phyloP scores from a whole-genome alignment of 805 yeast species.

The Ogataea wickerhamii region DNA sequence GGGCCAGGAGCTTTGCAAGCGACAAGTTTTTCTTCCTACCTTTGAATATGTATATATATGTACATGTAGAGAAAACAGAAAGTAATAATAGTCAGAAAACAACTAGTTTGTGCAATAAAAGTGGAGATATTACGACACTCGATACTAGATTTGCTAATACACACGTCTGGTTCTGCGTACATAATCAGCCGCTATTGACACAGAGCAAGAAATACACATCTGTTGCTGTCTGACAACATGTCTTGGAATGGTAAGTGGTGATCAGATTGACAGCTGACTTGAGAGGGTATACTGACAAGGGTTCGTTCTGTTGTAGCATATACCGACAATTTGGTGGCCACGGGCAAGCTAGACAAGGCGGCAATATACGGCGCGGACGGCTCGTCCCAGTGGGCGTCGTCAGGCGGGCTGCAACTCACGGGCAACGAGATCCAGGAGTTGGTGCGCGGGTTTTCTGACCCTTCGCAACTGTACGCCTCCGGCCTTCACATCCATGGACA shows the following conservation, averaged over 20 bases:
- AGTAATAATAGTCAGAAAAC: too few species aligned
- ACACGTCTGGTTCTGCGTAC: too few species aligned
- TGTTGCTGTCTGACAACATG: slow-evolving; percentile 24
- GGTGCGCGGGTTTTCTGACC: slow-evolving; percentile 77
- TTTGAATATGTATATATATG: too few species aligned
- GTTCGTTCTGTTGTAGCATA: slow-evolving; percentile 53
- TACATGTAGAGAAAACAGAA: too few species aligned
- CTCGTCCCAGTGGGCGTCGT: slow-evolving; percentile 89
- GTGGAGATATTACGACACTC: too few species aligned
- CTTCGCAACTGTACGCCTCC: slow-evolving; percentile 72
- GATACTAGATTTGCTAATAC: too few species aligned
- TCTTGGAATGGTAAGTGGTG: slow-evolving; percentile 35
- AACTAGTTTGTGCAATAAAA: too few species aligned
- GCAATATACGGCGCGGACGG: slow-evolving; percentile 94
- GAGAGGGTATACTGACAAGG: slow-evolving; percentile 6
- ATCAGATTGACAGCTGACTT: slow-evolving; percentile 1
- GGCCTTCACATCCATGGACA: slow-evolving; percentile 84
- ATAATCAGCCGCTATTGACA: too few species aligned
- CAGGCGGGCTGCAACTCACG: slow-evolving; percentile 61
- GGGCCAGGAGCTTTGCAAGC: background rate
- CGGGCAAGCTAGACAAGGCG: slow-evolving; percentile 88
- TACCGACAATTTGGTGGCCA: slow-evolving; percentile 86
- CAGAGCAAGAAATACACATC: too few species aligned
- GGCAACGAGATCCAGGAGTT: slow-evolving; percentile 69
- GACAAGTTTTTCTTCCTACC: too few species aligned